These are phyloP conservation scores for Aspergillus ustus DNA, from an alignment of 2,329 filamentous ascomycete genomes.

Conservation along the genomic window DNA sequence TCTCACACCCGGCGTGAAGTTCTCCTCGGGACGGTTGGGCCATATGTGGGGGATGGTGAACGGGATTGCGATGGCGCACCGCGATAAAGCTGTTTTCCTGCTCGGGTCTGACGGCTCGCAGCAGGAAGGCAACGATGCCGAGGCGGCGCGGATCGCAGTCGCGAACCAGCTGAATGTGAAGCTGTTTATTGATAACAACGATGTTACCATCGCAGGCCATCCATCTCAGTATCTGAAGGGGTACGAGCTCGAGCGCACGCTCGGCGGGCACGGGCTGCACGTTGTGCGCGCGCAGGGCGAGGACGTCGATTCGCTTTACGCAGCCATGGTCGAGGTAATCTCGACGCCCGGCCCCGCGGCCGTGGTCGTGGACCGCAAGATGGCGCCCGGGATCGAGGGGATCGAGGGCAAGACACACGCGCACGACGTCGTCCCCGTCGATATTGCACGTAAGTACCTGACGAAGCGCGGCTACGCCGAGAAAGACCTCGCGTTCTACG, in stretches of 20 bases:
- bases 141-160: conserved; percentile 45
- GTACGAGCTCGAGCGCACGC: conserved; percentile 37
- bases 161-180: conserved; percentile 44
- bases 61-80: conserved; percentile 44
- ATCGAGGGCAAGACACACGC: conserved; percentile 42
- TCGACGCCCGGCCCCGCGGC: conserved; percentile 41
- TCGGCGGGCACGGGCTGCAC: conserved; percentile 43
- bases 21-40: conserved; percentile 47
- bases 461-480: conserved; percentile 42
- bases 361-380: conserved; percentile 37
- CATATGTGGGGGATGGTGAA: conserved; percentile 48
- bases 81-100: conserved; percentile 42
- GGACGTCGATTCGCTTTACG: conserved; percentile 42
- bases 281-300: conserved; percentile 43
- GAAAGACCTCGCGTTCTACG: conserved; percentile 40
- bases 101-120: conserved; percentile 48
- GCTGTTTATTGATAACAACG: conserved; percentile 47
- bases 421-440: conserved; percentile 46
- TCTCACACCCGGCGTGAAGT: conserved; percentile 45
- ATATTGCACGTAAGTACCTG: conserved; percentile 43
- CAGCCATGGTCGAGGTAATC: conserved; percentile 37
- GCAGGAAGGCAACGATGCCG: conserved; percentile 48
- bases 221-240: conserved; percentile 46
- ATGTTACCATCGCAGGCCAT: conserved; percentile 48
- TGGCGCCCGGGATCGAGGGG: conserved; percentile 44